Conservation (phyloP, 345 rosid genomes). For the Mercurialis annua region DNA sequence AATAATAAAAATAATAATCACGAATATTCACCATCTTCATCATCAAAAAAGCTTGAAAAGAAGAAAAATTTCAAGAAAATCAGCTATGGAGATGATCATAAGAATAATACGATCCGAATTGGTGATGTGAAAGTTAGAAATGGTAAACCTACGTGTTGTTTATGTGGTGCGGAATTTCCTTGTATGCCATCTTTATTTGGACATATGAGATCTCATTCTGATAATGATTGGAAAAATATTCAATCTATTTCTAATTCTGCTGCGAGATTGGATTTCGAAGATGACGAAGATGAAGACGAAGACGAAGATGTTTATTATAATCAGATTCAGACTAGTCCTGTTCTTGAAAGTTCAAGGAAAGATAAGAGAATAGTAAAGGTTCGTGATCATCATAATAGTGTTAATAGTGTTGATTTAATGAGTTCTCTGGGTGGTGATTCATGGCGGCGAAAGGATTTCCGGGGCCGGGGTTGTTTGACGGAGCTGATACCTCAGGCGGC, state of each 20-base stretch:
- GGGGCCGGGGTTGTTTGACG: not conserved
- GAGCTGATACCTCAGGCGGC: constrained; percentile 3
- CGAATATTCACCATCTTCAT: no score
- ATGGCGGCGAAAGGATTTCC: not conserved
- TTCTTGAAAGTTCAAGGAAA: not conserved
- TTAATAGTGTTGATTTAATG: not conserved
- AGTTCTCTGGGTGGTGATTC: not conserved
- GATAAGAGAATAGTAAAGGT: no score
- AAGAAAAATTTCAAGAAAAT: not conserved
- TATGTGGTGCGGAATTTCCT: constrained; percentile 5
- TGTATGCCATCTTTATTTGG: constrained; percentile 15
- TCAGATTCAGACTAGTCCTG: not conserved
- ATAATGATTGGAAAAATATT: constrained; percentile 13
- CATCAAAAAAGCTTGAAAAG: not conserved
- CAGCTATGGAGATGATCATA: not conserved
- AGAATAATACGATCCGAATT: constrained; percentile 1
- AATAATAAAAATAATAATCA: not conserved
- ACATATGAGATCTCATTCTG: constrained; percentile 18
- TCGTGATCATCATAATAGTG: no score
- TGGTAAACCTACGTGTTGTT: constrained; percentile 10
- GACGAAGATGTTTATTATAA: not conserved
- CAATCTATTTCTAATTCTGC: no score
- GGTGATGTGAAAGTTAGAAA: constrained; percentile 14
- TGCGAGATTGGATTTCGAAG: no score
- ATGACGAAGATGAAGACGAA: no score